phyloP scores from a whole-genome alignment of 768 basidiomycete species.

The Suillus luteus region DNA sequence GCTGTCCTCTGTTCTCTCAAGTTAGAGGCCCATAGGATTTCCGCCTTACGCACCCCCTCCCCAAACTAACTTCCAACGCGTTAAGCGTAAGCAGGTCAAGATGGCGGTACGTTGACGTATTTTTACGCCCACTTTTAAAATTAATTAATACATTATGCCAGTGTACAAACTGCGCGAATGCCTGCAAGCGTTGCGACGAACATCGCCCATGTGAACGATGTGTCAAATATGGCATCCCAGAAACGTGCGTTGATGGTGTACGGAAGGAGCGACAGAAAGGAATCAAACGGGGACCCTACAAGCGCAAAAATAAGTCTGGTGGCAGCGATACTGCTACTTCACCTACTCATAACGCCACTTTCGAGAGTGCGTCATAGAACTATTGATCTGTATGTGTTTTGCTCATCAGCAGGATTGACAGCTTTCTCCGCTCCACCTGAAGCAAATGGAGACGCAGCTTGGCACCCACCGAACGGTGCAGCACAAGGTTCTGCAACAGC shows the following conservation, averaged over 20 bases:
- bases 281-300: conserved; percentile 59
- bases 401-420: conserved; percentile 19
- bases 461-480: conserved; percentile 30
- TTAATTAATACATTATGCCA: conserved; percentile 21
- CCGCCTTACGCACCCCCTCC: conserved; percentile 25
- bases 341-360: conserved; percentile 14
- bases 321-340: conserved; percentile 25
- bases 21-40: conserved; percentile 29
- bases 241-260: conserved; percentile 58
- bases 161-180: conserved; percentile 60
- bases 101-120: conserved; percentile 47
- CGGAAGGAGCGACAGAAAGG: conserved; percentile 68
- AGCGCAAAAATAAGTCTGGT: conserved; percentile 46
- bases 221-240: conserved; percentile 59
- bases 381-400: background rate
- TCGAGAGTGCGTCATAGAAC: background rate
- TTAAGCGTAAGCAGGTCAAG: conserved; percentile 59
- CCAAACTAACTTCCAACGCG: conserved; percentile 28
- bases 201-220: conserved; percentile 65
- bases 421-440: conserved; percentile 9
- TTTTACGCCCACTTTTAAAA: conserved; percentile 7
- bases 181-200: conserved; percentile 61
- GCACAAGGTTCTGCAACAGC: conserved; percentile 18
- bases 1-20: background rate
- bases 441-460: conserved; percentile 33